Evolutionary conservation across 495 filamentous ascomycete species (phyloP), one percentile per base, ranked within the genome.

Genomic region (Podospora australis): DNA sequence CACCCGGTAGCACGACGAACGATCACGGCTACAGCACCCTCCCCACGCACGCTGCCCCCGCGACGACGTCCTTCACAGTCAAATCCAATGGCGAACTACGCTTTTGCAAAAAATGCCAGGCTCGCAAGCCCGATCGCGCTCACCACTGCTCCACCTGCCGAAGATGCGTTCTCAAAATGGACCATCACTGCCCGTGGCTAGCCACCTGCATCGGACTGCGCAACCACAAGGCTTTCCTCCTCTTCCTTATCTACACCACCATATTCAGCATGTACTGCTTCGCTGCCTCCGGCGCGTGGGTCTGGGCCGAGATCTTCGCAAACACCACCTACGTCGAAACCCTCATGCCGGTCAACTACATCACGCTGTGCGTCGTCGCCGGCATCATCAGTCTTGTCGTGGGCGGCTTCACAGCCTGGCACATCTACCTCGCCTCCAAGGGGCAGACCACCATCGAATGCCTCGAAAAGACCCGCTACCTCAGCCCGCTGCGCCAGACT

Each of bases 121-220:
- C 80, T 24, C 79, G 81, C 43, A 98, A 98, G 70, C 92, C 92
- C 34, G 94, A 97, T 68, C 90, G 92, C 23, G 81, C 94, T 26
- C 92, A 98, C 63, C 92, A 98, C 72, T 98, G 92, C 74, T 91
- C 86, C 10, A 87, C 88, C 11, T 98, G 92, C 67, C 80, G 82
- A 47, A 82, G 84, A 52, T 98, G 92, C 64, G 91, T 98, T 9
- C 73, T 97, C 60, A 97, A 97, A 69, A 98, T 98, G 92, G 92
- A 98, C 65, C 92, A 98, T 65, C 92, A 98, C 70, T 98, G 92
- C 58, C 92, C 92, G 5, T 98, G 92, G 92, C 76, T 97, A 39
- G 92, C 94, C 16, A 96, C 88, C 2, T 98, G 92, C 61, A 85
- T 98, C 39, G 94, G 94, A 20, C 68, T 98, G 48, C 77, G 80